Conservation (phyloP, 2,329 filamentous ascomycete genomes). For the Dactylellina leptospora region DNA sequence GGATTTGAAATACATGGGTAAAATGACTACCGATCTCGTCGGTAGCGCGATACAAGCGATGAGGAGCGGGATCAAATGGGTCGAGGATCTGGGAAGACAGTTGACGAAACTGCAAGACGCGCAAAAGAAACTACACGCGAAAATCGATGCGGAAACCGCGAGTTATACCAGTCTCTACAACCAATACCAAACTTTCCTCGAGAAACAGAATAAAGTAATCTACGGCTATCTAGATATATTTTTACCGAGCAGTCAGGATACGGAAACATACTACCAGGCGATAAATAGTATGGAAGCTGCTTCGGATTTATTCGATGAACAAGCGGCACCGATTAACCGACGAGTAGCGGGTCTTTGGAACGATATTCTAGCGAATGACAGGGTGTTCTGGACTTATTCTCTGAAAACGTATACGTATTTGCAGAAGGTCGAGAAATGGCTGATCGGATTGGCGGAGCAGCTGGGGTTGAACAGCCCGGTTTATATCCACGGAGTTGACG, state of each 20-base stretch:
- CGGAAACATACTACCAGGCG: neutral
- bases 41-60: neutral
- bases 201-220: neutral
- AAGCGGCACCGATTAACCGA: neutral
- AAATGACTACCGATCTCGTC: neutral
- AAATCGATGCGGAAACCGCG: neutral
- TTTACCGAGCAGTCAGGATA: neutral
- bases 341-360: neutral
- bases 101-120: neutral
- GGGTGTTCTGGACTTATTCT: slow-evolving; percentile 7
- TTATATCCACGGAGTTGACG: slow-evolving; percentile 8
- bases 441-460: slow-evolving; percentile 2
- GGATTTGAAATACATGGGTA: neutral
- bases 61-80: slow-evolving; percentile 7
- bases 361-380: slow-evolving; percentile 5
- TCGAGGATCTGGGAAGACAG: neutral
- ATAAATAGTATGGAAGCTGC: neutral
- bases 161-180: neutral
- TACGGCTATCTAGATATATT: slow-evolving; percentile 1
- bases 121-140: neutral
- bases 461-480: slow-evolving; percentile 18
- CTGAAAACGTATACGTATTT: slow-evolving; percentile 4
- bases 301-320: neutral
- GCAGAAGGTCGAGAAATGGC: slow-evolving; percentile 8
- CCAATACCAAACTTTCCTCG: neutral